These are phyloP conservation scores for Blastosporella zonata DNA, from an alignment of 1,284 basidiomycete genomes.

Conservation along the genomic window DNA sequence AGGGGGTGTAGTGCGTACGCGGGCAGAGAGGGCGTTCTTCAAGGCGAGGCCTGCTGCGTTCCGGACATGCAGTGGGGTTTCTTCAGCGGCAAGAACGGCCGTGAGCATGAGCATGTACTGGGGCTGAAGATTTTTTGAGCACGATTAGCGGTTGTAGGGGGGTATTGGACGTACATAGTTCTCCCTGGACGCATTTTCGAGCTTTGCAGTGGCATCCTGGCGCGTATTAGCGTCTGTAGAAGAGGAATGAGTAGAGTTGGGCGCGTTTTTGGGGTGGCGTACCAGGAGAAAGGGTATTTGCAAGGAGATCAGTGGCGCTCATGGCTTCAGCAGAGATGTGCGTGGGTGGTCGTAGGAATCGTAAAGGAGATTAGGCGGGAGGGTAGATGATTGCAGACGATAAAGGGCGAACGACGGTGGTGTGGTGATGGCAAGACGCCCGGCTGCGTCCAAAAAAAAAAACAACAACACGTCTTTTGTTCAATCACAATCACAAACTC, in stretches of 20 bases:
- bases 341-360: conserved; percentile 15
- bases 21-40: conserved; percentile 92
- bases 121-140: conserved; percentile 49
- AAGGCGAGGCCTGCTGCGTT: conserved; percentile 95
- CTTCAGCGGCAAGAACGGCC: conserved; percentile 76
- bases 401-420: conserved; percentile 18
- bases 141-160: conserved; percentile 28
- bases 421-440: conserved; percentile 17
- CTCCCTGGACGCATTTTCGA: conserved; percentile 80
- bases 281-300: conserved; percentile 89
- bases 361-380: conserved; percentile 19
- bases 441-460: conserved; percentile 20
- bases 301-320: conserved; percentile 87
- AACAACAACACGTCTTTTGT: conserved; percentile 11
- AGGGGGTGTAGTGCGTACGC: conserved; percentile 49
- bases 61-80: conserved; percentile 71
- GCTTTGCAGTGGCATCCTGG: conserved; percentile 84
- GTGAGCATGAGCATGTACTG: conserved; percentile 89
- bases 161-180: conserved; percentile 65
- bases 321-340: conserved; percentile 37
- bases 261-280: conserved; percentile 38
- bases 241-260: conserved; percentile 20
- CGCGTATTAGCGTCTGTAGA: conserved; percentile 76
- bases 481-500: conserved; percentile 7
- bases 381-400: conserved; percentile 19